Evolutionary conservation across 2,329 filamentous ascomycete genomes (phyloP), one percentile per base, ranked within the genome.

Genomic region (Phialophora expanda): DNA sequence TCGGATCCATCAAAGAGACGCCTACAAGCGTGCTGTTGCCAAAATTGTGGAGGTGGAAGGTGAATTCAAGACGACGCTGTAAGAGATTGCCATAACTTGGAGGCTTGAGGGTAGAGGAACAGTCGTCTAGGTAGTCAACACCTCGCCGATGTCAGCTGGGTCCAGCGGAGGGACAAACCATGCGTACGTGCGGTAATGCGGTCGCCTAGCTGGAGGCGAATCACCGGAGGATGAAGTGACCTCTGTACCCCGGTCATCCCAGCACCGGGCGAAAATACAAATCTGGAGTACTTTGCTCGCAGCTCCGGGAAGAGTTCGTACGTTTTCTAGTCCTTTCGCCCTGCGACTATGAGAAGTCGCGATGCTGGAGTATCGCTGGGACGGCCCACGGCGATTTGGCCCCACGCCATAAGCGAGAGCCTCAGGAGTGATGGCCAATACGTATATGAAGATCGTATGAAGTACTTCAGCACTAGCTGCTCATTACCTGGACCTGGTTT

Each of bases 11-110:
- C 71, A 73, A 44, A 67, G 73, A 56, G 76, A 78, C 8, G 79
- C 75, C 2, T 81, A 79, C 65, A 76, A 78, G 70, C 72, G 73
- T 41, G 77, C 79, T 8, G 75, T 78, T 32, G 71, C 74, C 59
- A 81, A 79, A 74, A 76, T 81, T 63, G 74, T 78, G 65, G 73
- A 78, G 55, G 61, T 79, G 12, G 79, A 81, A 61, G 79, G 79
- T n/a, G 51, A 63, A 17, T 71, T 71, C 65, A 73, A 73, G 56
- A 67, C 56, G 12, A 69, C 56, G 12, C 32, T 71, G 24, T 73
- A 58, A 69, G 4, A 20, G n/a, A 34, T 34, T 55, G 28, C 12
- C 22, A 11, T 14, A 50, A 22, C 4, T 5, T 14, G 44, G 38
- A 44, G 38, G 38, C 38, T 17, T 41, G 38, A 7, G 1, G 5